Evolutionary conservation across 1,139 yeast genomes (phyloP), one percentile per base, ranked within the genome.

Genomic region (Arxiozyma heterogenica): DNA sequence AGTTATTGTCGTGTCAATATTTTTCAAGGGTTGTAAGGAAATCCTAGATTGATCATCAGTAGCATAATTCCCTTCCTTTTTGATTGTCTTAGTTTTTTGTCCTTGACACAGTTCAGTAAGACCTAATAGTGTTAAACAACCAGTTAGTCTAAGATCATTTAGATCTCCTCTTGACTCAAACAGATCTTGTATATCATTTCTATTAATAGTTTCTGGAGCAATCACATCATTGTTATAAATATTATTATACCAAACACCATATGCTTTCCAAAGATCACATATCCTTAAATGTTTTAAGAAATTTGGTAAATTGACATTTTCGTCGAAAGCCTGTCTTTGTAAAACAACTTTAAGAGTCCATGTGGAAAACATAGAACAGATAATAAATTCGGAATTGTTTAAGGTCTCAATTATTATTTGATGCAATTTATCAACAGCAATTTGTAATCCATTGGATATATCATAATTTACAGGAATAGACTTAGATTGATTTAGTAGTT

Each of bases 251-350:
- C 90, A 86, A 63, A 82, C 83, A 45, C 77, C 67, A 66, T 79
- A 88, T 68, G 90, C 97, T 55, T 77, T 79, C 62, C 80, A 79
- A 57, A 91, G 72, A 68, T 89, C 96, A 71, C 87, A 89, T 30
- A 86, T 77, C 48, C 83, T 75, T 1, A 96, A 89, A 60, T 83
- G 84, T 65, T 84, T 88, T 57, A 91, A 72, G 65, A 84, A 88
- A 3, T 79, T 74, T 0, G 97, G 96, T 56, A 91, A 75, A 2
- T 75, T 79, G 54, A 86, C 81, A 17, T 81, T 78, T 66, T 86
- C 83, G 66, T 88, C 95, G 45, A 88, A 75, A 11, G 95, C 89
- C 66, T 88, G 95, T 51, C 95, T 76, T 6, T 87, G 84, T 30
- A 91, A 70, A 62, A 86, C 88, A 41, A 89, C 91, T 58, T 91